phyloP scores from a whole-genome alignment of 208 protist genomes.

The Crithidia acanthocephali region DNA sequence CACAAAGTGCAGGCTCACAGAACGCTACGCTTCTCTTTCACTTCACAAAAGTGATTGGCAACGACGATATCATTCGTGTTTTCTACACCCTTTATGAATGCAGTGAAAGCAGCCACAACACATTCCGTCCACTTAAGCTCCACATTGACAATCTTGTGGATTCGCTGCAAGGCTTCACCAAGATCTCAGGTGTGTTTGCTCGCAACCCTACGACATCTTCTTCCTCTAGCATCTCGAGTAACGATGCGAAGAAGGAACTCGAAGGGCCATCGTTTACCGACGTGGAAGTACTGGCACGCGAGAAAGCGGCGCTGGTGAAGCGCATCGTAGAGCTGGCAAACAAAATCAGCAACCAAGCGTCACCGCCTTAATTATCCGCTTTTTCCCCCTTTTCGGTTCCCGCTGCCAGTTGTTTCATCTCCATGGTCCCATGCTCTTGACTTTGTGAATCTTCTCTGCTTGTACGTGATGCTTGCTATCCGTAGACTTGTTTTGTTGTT shows the following conservation, averaged over 20 bases:
- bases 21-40: slow-evolving; percentile 24
- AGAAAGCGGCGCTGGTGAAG: slow-evolving; percentile 23
- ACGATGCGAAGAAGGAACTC: not conserved
- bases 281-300: not conserved
- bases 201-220: slow-evolving; percentile 8
- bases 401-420: not conserved
- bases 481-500: slow-evolving; percentile 11
- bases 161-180: slow-evolving; percentile 56
- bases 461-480: no score
- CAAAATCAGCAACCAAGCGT: not conserved
- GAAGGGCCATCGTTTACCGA: not conserved
- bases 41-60: slow-evolving; percentile 26
- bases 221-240: not conserved
- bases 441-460: no score
- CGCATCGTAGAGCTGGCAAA: slow-evolving; percentile 17
- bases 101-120: not conserved
- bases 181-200: slow-evolving; percentile 40
- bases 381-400: not conserved
- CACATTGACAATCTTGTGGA: slow-evolving; percentile 69
- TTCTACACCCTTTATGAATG: slow-evolving; percentile 24
- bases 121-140: slow-evolving; percentile 30
- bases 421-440: no score
- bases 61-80: slow-evolving; percentile 7
- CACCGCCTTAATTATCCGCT: not conserved
- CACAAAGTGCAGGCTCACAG: not conserved